Conservation (phyloP, 129 eudicot species). For the Tanacetum coccineum region DNA sequence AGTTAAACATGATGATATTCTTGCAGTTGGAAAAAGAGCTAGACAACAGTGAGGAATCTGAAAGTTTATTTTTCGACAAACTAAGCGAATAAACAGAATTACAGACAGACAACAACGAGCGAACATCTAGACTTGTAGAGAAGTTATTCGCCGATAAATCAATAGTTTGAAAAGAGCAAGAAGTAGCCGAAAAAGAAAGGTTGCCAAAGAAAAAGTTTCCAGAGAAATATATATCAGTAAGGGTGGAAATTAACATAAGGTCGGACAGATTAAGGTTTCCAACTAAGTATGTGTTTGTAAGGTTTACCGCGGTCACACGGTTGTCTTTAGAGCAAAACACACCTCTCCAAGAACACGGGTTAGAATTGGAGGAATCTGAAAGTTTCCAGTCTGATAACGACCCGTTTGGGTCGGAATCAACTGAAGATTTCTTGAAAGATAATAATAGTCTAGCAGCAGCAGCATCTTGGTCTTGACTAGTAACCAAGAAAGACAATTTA, state of each 20-base stretch:
- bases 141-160: conserved; percentile 61
- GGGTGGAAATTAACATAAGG: conserved; percentile 43
- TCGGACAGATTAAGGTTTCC: conserved; percentile 58
- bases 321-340: conserved; percentile 46
- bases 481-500: conserved; percentile 23
- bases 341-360: conserved; percentile 68
- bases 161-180: conserved; percentile 46
- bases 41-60: conserved; percentile 47
- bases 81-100: conserved; percentile 35
- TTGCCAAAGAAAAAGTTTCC: conserved; percentile 72
- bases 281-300: conserved; percentile 39
- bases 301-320: conserved; percentile 38
- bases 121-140: conserved; percentile 37
- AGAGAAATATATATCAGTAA: conserved; percentile 39
- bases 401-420: conserved; percentile 56
- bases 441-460: conserved; percentile 30
- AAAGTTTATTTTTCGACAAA: conserved; percentile 50
- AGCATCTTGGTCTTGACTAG: conserved; percentile 33
- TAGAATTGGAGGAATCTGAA: conserved; percentile 32
- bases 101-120: conserved; percentile 40
- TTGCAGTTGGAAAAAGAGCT: conserved; percentile 47
- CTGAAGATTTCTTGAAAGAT: conserved; percentile 58
- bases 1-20: conserved; percentile 53
- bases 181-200: conserved; percentile 40
- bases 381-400: conserved; percentile 44